Conservation (phyloP, 208 protist genomes). For the Porcisia hertigi region DNA sequence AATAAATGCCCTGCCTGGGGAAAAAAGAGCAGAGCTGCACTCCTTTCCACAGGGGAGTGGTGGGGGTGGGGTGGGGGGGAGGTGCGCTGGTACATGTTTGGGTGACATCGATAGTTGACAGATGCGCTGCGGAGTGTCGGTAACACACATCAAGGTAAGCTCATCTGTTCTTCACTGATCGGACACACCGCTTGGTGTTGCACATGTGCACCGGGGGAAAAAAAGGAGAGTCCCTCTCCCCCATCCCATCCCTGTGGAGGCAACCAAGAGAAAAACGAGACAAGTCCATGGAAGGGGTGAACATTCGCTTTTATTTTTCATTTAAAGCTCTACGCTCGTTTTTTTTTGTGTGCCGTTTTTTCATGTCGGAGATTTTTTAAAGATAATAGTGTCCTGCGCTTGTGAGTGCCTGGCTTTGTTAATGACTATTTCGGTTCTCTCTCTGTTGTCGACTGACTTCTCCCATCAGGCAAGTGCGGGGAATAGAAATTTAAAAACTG, state of each 20-base stretch:
- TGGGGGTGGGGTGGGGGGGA: background rate
- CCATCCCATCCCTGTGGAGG: background rate
- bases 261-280: no score
- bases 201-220: background rate
- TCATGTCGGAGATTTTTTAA: background rate
- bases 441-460: background rate
- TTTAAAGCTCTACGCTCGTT: background rate
- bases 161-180: background rate
- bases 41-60: no score
- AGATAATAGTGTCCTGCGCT: background rate
- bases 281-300: background rate
- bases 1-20: no score
- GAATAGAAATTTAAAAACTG: background rate
- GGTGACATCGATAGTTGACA: background rate
- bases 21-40: no score
- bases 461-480: background rate
- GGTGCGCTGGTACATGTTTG: background rate
- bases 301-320: background rate
- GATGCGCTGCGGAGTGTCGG: background rate
- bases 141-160: background rate
- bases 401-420: background rate
- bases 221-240: background rate
- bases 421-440: background rate
- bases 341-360: background rate
- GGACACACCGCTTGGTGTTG: background rate